These are phyloP conservation scores for Toxoplasma gondii DNA, from an alignment of 169 alveolate genomes.

Conservation along the genomic window DNA sequence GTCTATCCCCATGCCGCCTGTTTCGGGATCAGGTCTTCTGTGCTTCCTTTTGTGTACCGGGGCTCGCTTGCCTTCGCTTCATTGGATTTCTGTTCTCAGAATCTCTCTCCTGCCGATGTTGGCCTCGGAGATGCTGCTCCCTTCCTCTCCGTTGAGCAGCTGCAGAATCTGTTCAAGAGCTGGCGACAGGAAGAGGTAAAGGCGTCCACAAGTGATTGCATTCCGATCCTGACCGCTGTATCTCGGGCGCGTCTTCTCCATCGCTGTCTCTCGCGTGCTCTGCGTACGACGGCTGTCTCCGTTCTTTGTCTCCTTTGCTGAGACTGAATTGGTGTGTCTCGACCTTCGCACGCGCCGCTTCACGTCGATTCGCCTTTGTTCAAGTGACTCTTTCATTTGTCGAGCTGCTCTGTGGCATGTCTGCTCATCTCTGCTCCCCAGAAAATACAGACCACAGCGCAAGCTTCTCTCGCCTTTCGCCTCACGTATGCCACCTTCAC, in stretches of 20 bases:
- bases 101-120: neutral
- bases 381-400: too few relatives aligned
- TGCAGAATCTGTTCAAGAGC: neutral
- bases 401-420: neutral
- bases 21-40: neutral
- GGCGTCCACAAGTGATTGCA: neutral
- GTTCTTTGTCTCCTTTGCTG: neutral
- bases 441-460: neutral
- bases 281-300: too few relatives aligned
- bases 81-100: neutral
- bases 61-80: too few relatives aligned
- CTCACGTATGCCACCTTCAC: neutral
- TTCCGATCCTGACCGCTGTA: too few relatives aligned
- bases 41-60: neutral
- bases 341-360: too few relatives aligned
- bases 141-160: slow-evolving; percentile 8
- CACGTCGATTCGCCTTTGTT: too few relatives aligned
- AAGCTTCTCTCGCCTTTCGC: neutral
- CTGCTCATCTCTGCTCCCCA: neutral
- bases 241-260: neutral
- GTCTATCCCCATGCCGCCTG: too few relatives aligned
- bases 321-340: too few relatives aligned
- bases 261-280: too few relatives aligned
- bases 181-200: neutral
- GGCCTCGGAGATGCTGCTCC: slow-evolving; percentile 4